Percentiles rank a stretch among this genome's conserved stretches.
phyloP scores from a whole-genome alignment of 2,329 filamentous ascomycete species.

The Alternaria angustiovoidea region DNA sequence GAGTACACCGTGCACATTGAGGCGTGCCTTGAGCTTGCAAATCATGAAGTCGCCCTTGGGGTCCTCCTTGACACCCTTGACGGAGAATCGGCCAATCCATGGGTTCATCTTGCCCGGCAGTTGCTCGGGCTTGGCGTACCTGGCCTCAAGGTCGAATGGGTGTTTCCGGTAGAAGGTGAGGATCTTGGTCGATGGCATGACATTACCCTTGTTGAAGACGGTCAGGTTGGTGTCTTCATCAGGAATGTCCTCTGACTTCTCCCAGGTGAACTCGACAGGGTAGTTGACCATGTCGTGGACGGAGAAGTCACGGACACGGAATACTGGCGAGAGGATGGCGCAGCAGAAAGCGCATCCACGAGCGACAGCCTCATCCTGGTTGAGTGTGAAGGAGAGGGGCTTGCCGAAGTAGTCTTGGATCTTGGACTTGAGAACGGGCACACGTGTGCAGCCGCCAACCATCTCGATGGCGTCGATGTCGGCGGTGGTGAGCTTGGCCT shows the following conservation, averaged over 20 bases:
- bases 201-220: slow-evolving; percentile 96
- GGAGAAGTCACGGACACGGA: slow-evolving; percentile 97
- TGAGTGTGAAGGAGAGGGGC: slow-evolving; percentile 91
- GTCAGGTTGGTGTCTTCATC: slow-evolving; percentile 97
- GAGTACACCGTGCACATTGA: slow-evolving; percentile 95
- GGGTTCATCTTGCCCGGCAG: slow-evolving; percentile 90
- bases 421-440: slow-evolving; percentile 88
- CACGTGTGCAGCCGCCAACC: slow-evolving; percentile 92
- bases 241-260: slow-evolving; percentile 97
- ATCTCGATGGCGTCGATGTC: slow-evolving; percentile 95
- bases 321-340: slow-evolving; percentile 94
- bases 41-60: slow-evolving; percentile 98
- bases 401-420: slow-evolving; percentile 92
- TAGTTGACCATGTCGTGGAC: slow-evolving; percentile 98
- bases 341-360: slow-evolving; percentile 97
- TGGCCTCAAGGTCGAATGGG: slow-evolving; percentile 93
- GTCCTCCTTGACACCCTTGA: slow-evolving; percentile 96
- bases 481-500: slow-evolving; percentile 87
- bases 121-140: slow-evolving; percentile 84
- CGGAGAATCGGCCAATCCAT: slow-evolving; percentile 97
- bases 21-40: slow-evolving; percentile 97
- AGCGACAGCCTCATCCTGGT: slow-evolving; percentile 96
- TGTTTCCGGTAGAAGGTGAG: slow-evolving; percentile 99
- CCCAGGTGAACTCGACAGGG: slow-evolving; percentile 98
- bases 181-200: slow-evolving; percentile 98